Base-by-base conservation (phyloP, 768 basidiomycete species). In the Boletus reticuloceps region DNA sequence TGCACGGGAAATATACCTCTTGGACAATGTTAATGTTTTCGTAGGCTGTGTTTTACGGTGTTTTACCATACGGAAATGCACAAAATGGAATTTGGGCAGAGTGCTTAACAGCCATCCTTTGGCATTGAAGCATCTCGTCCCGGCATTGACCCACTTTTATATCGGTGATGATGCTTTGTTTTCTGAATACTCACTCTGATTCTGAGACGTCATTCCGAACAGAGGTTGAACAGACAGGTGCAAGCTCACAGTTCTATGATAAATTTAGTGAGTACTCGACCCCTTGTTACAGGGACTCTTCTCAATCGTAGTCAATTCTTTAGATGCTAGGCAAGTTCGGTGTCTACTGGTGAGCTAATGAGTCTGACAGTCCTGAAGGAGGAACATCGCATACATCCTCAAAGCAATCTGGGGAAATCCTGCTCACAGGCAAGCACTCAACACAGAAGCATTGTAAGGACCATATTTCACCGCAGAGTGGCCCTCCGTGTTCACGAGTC, bases 221-320 rank as follows among this genome's bases (percentile, higher is more conserved):
- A 96, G 96, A 98, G 82, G 94, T 98, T 43, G 97, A 99, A 70
- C 88, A 89, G 63, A 99, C 97, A 0, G 97, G 97, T 31, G 92
- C 94, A 20, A 96, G 94, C 67, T 96, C 94, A 0, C 96, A 98
- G 67, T 98, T 99, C 74, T 98, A 97, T 73, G 96, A 97, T 71
- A 95, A 97, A 84, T 96, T 95, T 66, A 91, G 91, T 91, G 65
- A 60, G 88, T 82, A 16, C 5, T 29, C 17, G n/a, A 47, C 54
- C 60, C 47, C 31, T 49, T 43, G 25, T 12, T 16, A 10, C 37
- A 8, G 31, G 43, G 39, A 9, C 68, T 62, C 27, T 41, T 47
- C 31, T 54, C 12, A 55, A 54, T 47, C 25, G 38, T 8, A 50
- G 36, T 17, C 37, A 32, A 20, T 49, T 42, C 36, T 16, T 16